These are phyloP conservation scores for Aspergillus chevalieri DNA, from an alignment of 2,329 filamentous ascomycete genomes.

Conservation along the genomic window DNA sequence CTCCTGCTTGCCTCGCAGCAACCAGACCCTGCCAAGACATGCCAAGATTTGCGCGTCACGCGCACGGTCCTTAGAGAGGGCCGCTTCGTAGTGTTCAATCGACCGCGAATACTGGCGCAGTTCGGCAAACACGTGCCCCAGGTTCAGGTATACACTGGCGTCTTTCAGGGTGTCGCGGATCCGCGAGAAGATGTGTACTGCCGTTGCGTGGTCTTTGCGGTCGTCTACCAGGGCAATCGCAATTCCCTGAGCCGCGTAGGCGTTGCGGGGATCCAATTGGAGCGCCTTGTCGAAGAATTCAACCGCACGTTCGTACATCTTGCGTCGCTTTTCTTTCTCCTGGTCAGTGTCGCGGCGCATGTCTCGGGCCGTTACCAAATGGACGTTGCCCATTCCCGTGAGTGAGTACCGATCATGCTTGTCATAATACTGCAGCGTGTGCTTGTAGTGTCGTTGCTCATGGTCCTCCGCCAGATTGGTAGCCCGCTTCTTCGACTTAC, in stretches of 20 bases:
- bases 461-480: constrained; percentile 79
- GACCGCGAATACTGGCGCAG: constrained; percentile 83
- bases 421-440: constrained; percentile 87
- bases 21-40: constrained; percentile 82
- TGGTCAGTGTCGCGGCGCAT: constrained; percentile 86
- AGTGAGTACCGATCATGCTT: constrained; percentile 98
- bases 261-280: constrained; percentile 89
- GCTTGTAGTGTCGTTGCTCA: constrained; percentile 92
- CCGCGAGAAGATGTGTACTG: constrained; percentile 82
- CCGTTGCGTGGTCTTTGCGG: constrained; percentile 77
- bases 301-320: constrained; percentile 82
- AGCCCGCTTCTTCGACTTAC: constrained; percentile 77
- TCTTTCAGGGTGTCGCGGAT: constrained; percentile 87
- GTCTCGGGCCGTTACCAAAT: constrained; percentile 79
- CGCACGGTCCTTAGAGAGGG: constrained; percentile 70
- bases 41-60: constrained; percentile 74
- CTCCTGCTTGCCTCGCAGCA: constrained; percentile 69
- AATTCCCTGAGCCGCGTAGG: constrained; percentile 91
- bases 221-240: constrained; percentile 93
- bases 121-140: constrained; percentile 89
- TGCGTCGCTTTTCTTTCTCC: constrained; percentile 84
- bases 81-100: constrained; percentile 88
- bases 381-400: constrained; percentile 95
- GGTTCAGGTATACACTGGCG: constrained; percentile 80
- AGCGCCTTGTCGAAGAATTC: constrained; percentile 98